phyloP scores from a whole-genome alignment of 345 rosid genomes.

The Arabis hirsuta region DNA sequence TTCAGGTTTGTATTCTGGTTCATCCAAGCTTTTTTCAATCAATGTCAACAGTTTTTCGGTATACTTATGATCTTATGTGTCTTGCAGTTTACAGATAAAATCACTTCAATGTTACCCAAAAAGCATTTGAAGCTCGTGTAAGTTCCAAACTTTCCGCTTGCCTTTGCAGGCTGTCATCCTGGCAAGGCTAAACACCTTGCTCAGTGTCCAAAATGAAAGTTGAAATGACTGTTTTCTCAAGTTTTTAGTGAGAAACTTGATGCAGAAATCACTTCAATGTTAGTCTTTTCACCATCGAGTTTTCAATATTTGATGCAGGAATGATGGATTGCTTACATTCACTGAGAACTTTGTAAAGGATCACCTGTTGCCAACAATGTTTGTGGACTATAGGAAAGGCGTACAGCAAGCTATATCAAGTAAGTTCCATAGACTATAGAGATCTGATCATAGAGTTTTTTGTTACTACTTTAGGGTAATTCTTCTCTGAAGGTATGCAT shows the following conservation, averaged over 20 bases:
- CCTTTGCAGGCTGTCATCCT: slow-evolving; percentile 25
- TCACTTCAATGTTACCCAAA: slow-evolving; percentile 81
- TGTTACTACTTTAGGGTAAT: slow-evolving; percentile 28
- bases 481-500: slow-evolving; percentile 16
- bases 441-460: slow-evolving; percentile 32
- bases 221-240: slow-evolving; percentile 23
- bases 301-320: slow-evolving; percentile 54
- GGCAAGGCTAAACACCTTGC: slow-evolving; percentile 14
- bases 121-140: slow-evolving; percentile 93
- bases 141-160: slow-evolving; percentile 39
- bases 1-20: slow-evolving; percentile 67
- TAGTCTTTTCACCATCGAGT: slow-evolving; percentile 15
- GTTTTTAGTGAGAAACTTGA: neutral
- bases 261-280: neutral
- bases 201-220: slow-evolving; percentile 27
- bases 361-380: slow-evolving; percentile 95
- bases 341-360: slow-evolving; percentile 98
- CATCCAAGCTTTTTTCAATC: slow-evolving; percentile 32
- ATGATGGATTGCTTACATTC: slow-evolving; percentile 93
- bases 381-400: slow-evolving; percentile 95
- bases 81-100: slow-evolving; percentile 92
- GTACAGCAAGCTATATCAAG: slow-evolving; percentile 99
- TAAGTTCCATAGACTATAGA: slow-evolving; percentile 49
- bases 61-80: slow-evolving; percentile 41
- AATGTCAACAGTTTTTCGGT: slow-evolving; percentile 21